Percentiles rank a stretch among this genome's conserved stretches.
Conservation (phyloP, 192 early-diverging fungal species). For the Linnemannia zychae region DNA sequence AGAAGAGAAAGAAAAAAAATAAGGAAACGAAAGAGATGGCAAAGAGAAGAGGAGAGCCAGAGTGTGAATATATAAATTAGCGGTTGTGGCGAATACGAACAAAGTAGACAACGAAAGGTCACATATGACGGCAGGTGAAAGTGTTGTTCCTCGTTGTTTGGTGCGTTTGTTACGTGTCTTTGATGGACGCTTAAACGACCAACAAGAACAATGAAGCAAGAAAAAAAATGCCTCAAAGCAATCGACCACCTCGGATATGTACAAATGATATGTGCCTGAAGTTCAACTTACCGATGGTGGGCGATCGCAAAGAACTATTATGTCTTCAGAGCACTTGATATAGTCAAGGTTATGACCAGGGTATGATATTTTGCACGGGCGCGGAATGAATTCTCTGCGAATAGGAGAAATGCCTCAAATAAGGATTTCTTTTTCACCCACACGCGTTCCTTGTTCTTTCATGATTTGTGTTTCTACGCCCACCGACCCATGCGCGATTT, state of each 20-base stretch:
- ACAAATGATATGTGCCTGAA: background rate
- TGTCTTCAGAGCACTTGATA: background rate
- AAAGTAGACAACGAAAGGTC: background rate
- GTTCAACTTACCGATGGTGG: background rate
- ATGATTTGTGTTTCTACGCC: background rate
- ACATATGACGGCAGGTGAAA: background rate
- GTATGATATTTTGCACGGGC: background rate
- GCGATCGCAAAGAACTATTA: background rate
- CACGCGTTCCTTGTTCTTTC: background rate
- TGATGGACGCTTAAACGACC: no score
- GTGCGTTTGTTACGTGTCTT: background rate
- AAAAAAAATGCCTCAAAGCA: no score
- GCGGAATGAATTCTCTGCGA: background rate
- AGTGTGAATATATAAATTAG: background rate
- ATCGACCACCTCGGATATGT: background rate
- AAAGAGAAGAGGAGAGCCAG: background rate
- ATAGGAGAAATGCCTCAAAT: slow-evolving; percentile 9
- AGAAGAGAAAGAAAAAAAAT: no score
- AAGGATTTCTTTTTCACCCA: background rate
- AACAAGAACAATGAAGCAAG: no score
- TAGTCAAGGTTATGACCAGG: background rate
- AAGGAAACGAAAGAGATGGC: background rate
- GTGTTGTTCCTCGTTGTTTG: background rate
- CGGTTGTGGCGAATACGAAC: background rate
- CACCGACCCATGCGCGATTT: slow-evolving; percentile 2